Conservation (phyloP, 1,139 yeast species). For the Geotrichum citri-aurantii region DNA sequence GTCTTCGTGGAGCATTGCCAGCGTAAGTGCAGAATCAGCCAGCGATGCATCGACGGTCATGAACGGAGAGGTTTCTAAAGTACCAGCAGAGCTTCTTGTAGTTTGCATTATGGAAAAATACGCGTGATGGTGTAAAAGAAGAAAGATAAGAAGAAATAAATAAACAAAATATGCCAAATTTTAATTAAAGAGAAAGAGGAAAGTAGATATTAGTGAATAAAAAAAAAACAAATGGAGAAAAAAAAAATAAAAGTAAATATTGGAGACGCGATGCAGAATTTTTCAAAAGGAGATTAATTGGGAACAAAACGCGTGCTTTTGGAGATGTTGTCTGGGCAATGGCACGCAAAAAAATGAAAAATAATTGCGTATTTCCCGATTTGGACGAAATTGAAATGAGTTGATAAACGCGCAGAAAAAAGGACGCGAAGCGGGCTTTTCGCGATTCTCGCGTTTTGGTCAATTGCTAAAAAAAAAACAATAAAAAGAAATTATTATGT, state of each 20-base stretch:
- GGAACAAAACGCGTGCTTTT: not conserved
- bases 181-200: not conserved
- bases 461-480: too few relatives aligned
- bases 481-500: too few relatives aligned
- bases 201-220: not conserved
- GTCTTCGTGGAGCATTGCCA: conserved; percentile 8
- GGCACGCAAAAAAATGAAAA: not conserved
- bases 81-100: not conserved
- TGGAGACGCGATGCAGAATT: not conserved
- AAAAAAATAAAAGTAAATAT: not conserved
- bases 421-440: not conserved
- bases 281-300: not conserved
- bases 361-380: not conserved
- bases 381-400: not conserved
- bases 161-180: not conserved
- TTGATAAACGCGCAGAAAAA: not conserved
- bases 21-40: conserved; percentile 11
- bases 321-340: not conserved
- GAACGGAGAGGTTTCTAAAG: not conserved
- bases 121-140: too few relatives aligned
- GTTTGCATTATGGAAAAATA: not conserved
- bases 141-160: not conserved
- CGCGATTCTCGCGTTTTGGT: not conserved
- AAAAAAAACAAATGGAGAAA: not conserved
- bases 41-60: conserved; percentile 10